phyloP scores from a whole-genome alignment of 495 filamentous ascomycete genomes.

The Penicillium robsamsonii region DNA sequence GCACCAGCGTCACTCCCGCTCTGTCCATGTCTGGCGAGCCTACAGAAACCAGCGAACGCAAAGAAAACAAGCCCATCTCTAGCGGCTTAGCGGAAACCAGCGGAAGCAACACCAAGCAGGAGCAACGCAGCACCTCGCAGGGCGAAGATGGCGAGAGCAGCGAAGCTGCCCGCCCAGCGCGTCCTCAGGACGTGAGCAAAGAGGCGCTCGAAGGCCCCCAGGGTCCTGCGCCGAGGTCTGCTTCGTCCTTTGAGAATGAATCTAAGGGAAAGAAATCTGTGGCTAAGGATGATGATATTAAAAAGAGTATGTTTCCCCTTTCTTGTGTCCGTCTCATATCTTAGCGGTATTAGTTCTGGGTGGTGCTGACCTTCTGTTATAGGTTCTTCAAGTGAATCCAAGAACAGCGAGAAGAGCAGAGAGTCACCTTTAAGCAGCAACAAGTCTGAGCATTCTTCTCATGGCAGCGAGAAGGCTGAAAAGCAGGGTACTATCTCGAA shows the following conservation, averaged over 20 bases:
- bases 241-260: conserved; percentile 33
- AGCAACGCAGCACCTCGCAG: conserved; percentile 3
- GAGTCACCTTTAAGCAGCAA: not conserved
- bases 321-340: not conserved
- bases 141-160: conserved; percentile 1
- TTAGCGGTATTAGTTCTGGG: not conserved
- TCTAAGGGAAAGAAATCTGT: conserved; percentile 10
- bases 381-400: conserved; percentile 1
- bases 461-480: not conserved
- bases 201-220: conserved; percentile 39
- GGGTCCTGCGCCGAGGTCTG: conserved; percentile 25
- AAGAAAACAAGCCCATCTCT: conserved; percentile 10
- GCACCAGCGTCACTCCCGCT: not conserved
- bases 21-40: not conserved
- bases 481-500: conserved; percentile 25
- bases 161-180: not conserved
- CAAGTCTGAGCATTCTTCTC: conserved; percentile 7
- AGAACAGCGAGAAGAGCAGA: not conserved
- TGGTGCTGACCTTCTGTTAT: not conserved
- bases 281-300: not conserved
- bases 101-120: conserved; percentile 4
- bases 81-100: not conserved
- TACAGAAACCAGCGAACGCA: not conserved
- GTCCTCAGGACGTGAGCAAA: conserved; percentile 24
- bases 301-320: conserved; percentile 5